Base-by-base conservation (phyloP, 495 filamentous ascomycete genomes). In the Symbiotaphrina buchneri region DNA sequence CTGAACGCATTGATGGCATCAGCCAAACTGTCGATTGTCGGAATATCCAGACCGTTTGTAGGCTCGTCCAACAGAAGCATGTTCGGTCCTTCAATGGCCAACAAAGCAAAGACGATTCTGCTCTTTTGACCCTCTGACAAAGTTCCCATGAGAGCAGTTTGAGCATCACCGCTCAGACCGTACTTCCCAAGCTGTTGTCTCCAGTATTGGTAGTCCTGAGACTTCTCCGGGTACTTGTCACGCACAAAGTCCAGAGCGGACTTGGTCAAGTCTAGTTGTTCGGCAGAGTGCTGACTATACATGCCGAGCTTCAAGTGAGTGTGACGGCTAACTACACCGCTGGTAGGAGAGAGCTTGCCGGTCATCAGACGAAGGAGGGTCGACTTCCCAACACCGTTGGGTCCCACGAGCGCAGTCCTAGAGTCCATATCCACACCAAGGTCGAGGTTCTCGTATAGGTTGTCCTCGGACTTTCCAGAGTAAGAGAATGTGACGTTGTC, bases 321-420 rank as follows among this genome's bases (percentile, higher is more conserved):
- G 59, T 99, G 87, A 38, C 84, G 70, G 40, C 63, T 70, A 36
- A 99, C 81, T 37, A 63, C 60, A 38, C 87, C 87, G 35, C 51
- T 49, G 27, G 79, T 93, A 18, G 87, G 76, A 10, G 74, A 82
- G 24, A 99, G 66, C 59, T 85, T 82, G 52, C 83, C 84, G 17
- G 90, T 99, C 80, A 99, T 95, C 34, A 99, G 66, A 45, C 81
- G 78, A 20, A 99, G 72, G 20, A 99, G 66, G 8, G 87, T 99
- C n/a, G 90, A 95, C 59, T 99, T 99, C 47, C 87, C 87, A 32
- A 99, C 87, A 81, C 87, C 87, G 56, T 99, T 99, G 46, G 87
- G 87, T 25, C 87, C 87, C 44, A 99, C 87, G 30, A 99, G 71
- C 13, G 87, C 90, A 16, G 87, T 87, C 50, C 87, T 78, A 34